A percentile compares a stretch with the other conserved stretches of the same genome.
These are phyloP conservation scores for Eucalyptus virginea DNA, from an alignment of 345 rosid genomes.

Conservation along the genomic window DNA sequence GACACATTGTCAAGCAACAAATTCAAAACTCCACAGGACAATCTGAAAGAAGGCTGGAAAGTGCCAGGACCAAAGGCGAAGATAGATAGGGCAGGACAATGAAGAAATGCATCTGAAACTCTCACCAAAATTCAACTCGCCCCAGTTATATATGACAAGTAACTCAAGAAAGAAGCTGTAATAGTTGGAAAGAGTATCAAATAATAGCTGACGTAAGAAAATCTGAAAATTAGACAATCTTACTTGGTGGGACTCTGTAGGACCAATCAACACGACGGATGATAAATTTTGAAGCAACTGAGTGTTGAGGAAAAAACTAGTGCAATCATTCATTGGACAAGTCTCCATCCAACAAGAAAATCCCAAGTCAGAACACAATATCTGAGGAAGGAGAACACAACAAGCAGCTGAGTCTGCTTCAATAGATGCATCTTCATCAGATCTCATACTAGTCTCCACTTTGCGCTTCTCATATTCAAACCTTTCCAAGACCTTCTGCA, in stretches of 20 bases:
- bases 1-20: background rate
- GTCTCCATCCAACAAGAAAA: conserved; percentile 45
- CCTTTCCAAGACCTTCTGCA: conserved; percentile 58
- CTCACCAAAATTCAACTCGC: background rate
- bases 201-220: background rate
- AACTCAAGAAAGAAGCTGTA: background rate
- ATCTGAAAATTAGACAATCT: background rate
- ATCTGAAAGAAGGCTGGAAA: background rate
- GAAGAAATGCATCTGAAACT: background rate
- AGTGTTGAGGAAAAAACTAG: conserved; percentile 63
- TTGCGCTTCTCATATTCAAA: conserved; percentile 44
- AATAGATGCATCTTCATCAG: conserved; percentile 2
- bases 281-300: conserved; percentile 52
- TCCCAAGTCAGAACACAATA: conserved; percentile 32
- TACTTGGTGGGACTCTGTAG: conserved; percentile 21
- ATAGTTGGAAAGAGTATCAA: background rate
- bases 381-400: conserved; percentile 43
- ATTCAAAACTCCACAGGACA: background rate
- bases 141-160: background rate
- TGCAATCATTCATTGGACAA: conserved; percentile 36
- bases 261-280: conserved; percentile 17
- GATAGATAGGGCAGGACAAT: background rate
- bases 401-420: conserved; percentile 24
- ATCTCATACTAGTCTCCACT: conserved; percentile 16
- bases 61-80: background rate